A percentile compares a stretch with the other conserved stretches of the same genome.
These are phyloP conservation scores for Colletotrichum chlorophyti DNA, from an alignment of 2,329 filamentous ascomycete species.

Conservation along the genomic window DNA sequence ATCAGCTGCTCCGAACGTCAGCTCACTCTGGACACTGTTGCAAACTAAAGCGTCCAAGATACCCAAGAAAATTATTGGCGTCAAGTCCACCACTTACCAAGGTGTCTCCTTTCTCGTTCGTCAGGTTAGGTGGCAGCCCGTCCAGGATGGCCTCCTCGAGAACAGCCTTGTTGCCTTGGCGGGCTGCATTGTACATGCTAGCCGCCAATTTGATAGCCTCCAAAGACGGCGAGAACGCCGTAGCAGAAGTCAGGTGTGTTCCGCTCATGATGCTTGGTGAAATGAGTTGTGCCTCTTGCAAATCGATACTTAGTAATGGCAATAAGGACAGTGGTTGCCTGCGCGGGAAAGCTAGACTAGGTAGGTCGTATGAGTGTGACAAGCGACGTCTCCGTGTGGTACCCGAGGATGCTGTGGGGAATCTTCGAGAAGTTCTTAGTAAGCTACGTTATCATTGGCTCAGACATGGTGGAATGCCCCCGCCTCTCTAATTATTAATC, in stretches of 20 bases:
- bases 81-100: constrained; percentile 52
- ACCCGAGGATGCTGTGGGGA: constrained; percentile 12
- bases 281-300: not conserved
- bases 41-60: not conserved
- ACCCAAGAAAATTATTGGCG: not conserved
- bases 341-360: not conserved
- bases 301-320: not conserved
- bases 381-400: not conserved
- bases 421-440: constrained; percentile 25
- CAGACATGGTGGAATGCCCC: too few species aligned
- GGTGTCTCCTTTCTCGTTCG: constrained; percentile 76
- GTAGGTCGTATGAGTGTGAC: not conserved
- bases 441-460: constrained; percentile 15
- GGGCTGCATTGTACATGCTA: constrained; percentile 72
- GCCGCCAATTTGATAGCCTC: constrained; percentile 71
- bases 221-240: constrained; percentile 52
- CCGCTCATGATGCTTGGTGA: constrained; percentile 16
- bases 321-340: not conserved
- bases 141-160: constrained; percentile 68
- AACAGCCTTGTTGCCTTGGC: constrained; percentile 61
- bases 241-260: constrained; percentile 16
- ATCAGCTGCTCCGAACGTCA: constrained; percentile 58
- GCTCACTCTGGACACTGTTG: not conserved
- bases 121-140: constrained; percentile 73
- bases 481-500: too few species aligned